phyloP scores from a whole-genome alignment of 2,329 filamentous ascomycete genomes.

The Pseudogymnoascus sp. region DNA sequence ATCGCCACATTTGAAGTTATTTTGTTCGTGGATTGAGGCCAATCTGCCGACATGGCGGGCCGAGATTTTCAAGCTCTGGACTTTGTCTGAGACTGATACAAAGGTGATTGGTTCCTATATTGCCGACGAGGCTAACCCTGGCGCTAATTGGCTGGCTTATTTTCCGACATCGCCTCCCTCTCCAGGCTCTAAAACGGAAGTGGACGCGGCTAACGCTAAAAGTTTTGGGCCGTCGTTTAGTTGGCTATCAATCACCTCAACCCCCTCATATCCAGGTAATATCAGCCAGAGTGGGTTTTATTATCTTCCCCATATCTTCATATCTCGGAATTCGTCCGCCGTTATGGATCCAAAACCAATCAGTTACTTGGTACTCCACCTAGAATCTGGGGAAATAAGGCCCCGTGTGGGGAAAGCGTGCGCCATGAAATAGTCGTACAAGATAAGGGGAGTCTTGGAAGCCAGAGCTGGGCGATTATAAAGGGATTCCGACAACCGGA shows the following conservation, averaged over 20 bases:
- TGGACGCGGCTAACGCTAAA: background rate
- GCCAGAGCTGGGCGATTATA: background rate
- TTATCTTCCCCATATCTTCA: background rate
- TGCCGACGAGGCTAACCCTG: background rate
- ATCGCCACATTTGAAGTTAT: background rate
- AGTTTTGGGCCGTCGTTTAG: background rate
- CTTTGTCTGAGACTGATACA: background rate
- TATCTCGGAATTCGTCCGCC: constrained; percentile 3
- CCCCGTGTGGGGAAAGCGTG: background rate
- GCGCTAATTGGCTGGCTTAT: background rate
- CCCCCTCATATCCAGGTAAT: background rate
- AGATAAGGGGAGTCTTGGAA: constrained; percentile 1
- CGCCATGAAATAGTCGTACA: background rate
- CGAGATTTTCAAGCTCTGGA: background rate
- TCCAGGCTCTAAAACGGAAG: background rate
- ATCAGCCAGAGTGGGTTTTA: background rate
- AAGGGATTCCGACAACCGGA: background rate
- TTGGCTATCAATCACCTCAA: background rate
- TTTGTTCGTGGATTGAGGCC: background rate
- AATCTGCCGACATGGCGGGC: background rate
- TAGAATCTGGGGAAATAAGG: constrained; percentile 7
- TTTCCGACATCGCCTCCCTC: background rate
- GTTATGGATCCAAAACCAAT: background rate
- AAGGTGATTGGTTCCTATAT: constrained; percentile 1
- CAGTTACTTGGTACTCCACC: background rate